Percentiles rank a stretch among this genome's conserved stretches.
Evolutionary conservation across 768 basidiomycete genomes (phyloP).

Genomic region (Mycena sanguinolenta): DNA sequence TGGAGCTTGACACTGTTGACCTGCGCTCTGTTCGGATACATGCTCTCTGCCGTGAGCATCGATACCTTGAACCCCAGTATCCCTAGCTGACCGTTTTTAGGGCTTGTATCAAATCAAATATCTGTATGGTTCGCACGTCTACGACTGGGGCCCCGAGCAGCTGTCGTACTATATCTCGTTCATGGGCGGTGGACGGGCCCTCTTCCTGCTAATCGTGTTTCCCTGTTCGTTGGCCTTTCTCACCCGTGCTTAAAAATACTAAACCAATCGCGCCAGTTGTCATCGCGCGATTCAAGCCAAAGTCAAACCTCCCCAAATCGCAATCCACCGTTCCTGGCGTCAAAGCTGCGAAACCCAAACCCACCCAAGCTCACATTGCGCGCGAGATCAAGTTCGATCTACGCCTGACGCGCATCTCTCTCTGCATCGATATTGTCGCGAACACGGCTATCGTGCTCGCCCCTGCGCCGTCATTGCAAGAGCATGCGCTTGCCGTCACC

Average conservation of each 20-base stretch:
- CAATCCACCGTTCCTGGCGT: constrained; percentile 7
- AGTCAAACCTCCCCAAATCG: constrained; percentile 17
- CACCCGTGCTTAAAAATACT: background rate
- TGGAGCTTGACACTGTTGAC: constrained; percentile 87
- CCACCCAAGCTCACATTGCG: constrained; percentile 66
- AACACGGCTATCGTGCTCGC: constrained; percentile 69
- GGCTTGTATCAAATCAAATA: constrained; percentile 89
- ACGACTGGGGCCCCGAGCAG: constrained; percentile 79
- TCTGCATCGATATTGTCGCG: constrained; percentile 76
- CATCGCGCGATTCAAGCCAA: constrained; percentile 72
- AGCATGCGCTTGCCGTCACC: constrained; percentile 36
- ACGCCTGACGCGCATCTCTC: constrained; percentile 67
- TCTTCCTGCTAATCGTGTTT: constrained; percentile 66
- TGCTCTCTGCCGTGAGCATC: constrained; percentile 73
- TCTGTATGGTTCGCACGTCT: constrained; percentile 81
- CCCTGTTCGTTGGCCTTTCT: constrained; percentile 48
- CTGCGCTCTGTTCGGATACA: constrained; percentile 68
- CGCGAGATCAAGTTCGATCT: constrained; percentile 82
- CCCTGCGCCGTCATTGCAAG: constrained; percentile 58
- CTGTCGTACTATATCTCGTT: constrained; percentile 84
- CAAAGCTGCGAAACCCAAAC: constrained; percentile 52
- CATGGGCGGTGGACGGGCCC: constrained; percentile 71
- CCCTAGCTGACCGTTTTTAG: constrained; percentile 44
- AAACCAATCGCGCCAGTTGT: constrained; percentile 56
- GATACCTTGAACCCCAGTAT: background rate